phyloP scores from a whole-genome alignment of 2,329 filamentous ascomycete genomes.

The Verticillium klebahnii region DNA sequence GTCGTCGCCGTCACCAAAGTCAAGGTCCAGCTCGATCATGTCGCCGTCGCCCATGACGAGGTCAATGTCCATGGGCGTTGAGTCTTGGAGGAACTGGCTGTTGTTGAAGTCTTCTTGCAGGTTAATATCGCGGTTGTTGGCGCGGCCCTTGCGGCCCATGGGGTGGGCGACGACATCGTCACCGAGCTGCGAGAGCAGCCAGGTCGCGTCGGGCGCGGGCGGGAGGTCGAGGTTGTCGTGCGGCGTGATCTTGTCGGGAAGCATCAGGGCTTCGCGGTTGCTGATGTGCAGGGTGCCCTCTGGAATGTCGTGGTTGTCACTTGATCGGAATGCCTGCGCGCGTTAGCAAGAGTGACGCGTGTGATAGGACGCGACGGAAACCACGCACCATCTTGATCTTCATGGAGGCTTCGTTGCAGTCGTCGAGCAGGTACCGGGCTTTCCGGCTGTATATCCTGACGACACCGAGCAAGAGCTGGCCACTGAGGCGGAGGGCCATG shows the following conservation, averaged over 20 bases:
- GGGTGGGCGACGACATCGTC: conserved; percentile 55
- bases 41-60: conserved; percentile 51
- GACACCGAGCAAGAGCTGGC: conserved; percentile 89
- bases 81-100: conserved; percentile 76
- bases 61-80: conserved; percentile 54
- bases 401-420: conserved; percentile 94
- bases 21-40: conserved; percentile 68
- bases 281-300: conserved; percentile 76
- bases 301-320: conserved; percentile 83
- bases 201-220: conserved; percentile 82
- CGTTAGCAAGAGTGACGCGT: conserved; percentile 24
- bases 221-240: conserved; percentile 74
- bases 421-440: conserved; percentile 90
- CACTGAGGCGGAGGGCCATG: conserved; percentile 89
- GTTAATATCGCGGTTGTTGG: conserved; percentile 61
- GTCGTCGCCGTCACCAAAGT: conserved; percentile 71
- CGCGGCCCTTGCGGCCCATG: conserved; percentile 51
- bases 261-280: conserved; percentile 78
- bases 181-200: conserved; percentile 70
- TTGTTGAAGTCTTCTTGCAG: conserved; percentile 64
- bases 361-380: too few relatives aligned
- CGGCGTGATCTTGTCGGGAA: conserved; percentile 90
- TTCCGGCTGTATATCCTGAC: conserved; percentile 97
- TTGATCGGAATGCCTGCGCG: conserved; percentile 81
- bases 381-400: conserved; percentile 92